phyloP scores from a whole-genome alignment of 2,329 filamentous ascomycete species.

The Clarireedia paspali region DNA sequence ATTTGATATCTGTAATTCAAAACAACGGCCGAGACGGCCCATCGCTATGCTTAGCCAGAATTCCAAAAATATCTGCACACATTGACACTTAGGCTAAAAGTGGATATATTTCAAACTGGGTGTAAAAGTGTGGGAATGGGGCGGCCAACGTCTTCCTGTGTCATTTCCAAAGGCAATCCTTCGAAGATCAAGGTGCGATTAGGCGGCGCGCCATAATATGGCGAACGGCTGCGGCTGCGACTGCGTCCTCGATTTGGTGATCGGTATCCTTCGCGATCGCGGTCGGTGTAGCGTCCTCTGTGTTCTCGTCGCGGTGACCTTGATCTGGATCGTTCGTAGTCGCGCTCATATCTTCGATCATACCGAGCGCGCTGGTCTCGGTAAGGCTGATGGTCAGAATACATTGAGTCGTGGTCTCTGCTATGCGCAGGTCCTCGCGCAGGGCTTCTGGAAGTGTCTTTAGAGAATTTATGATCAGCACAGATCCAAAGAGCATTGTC shows the following conservation, averaged over 20 bases:
- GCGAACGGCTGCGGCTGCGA: constrained; percentile 26
- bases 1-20: constrained; percentile 42
- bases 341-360: constrained; percentile 27
- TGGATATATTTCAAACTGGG: constrained; percentile 12
- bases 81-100: constrained; percentile 30
- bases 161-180: constrained; percentile 41
- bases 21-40: constrained; percentile 28
- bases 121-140: constrained; percentile 26
- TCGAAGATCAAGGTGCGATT: constrained; percentile 48
- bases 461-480: constrained; percentile 29
- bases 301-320: constrained; percentile 29
- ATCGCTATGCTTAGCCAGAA: constrained; percentile 31
- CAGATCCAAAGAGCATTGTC: constrained; percentile 21
- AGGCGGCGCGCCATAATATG: constrained; percentile 31
- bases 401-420: constrained; percentile 12
- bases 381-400: constrained; percentile 19
- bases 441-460: constrained; percentile 29
- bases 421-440: constrained; percentile 20
- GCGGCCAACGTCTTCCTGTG: constrained; percentile 44
- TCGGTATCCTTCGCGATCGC: constrained; percentile 28
- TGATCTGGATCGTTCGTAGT: constrained; percentile 34
- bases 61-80: constrained; percentile 24
- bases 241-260: constrained; percentile 26
- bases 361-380: constrained; percentile 28
- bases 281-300: constrained; percentile 27